Percentiles rank a stretch among this genome's conserved stretches.
These are phyloP conservation scores for Tilletia horrida DNA, from an alignment of 1,284 basidiomycete species.

Conservation along the genomic window DNA sequence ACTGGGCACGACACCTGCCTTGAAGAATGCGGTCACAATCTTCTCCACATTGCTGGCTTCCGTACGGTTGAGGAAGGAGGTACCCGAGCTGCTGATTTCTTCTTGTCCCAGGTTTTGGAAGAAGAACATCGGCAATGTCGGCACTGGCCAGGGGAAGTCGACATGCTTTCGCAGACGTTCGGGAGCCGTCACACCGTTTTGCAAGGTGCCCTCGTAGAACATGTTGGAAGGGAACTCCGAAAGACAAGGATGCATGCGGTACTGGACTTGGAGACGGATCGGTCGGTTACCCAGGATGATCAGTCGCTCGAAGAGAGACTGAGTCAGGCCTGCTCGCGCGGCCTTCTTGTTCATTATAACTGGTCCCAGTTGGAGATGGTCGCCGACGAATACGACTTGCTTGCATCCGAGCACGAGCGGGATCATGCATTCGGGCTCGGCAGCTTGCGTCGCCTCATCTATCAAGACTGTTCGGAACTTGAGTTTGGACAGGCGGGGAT, in stretches of 20 bases:
- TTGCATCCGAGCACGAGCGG: constrained; percentile 96
- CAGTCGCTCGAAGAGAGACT: constrained; percentile 95
- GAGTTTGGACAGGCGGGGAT: constrained; percentile 88
- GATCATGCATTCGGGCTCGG: constrained; percentile 99
- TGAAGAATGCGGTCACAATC: constrained; percentile 99
- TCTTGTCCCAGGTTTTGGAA: constrained; percentile 98
- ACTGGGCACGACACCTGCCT: constrained; percentile 86
- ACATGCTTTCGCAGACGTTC: constrained; percentile 94
- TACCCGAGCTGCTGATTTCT: constrained; percentile 96
- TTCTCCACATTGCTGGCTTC: constrained; percentile 99
- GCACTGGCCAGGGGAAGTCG: constrained; percentile 97
- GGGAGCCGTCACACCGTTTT: constrained; percentile 98
- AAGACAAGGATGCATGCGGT: constrained; percentile 98
- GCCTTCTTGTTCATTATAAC: constrained; percentile 99
- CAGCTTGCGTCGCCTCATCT: constrained; percentile 97
- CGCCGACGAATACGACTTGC: constrained; percentile 95
- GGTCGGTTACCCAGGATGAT: constrained; percentile 92
- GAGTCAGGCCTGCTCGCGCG: constrained; percentile 90
- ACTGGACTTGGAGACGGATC: constrained; percentile 97
- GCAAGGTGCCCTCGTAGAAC: constrained; percentile 99
- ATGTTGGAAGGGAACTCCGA: constrained; percentile 99
- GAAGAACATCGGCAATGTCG: constrained; percentile 99
- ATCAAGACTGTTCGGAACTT: constrained; percentile 98
- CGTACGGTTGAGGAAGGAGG: constrained; percentile 96
- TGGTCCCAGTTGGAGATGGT: constrained; percentile 93